Evolutionary conservation across 495 filamentous ascomycete species (phyloP), one percentile per base, ranked within the genome.

Genomic region (Acidiella bohemica): DNA sequence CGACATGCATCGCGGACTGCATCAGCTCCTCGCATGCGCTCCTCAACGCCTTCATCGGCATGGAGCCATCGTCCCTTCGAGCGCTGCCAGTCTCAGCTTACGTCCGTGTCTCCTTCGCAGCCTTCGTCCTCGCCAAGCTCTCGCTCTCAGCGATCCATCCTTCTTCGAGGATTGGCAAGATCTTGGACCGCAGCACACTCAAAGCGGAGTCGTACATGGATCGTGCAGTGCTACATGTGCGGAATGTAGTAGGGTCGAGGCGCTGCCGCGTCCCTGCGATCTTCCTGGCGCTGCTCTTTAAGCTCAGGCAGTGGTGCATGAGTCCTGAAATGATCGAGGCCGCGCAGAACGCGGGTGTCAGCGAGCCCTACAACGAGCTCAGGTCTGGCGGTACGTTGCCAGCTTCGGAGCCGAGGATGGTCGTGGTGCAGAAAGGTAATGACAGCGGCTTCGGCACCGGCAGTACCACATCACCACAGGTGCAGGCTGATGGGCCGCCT

Each of bases 211-310:
- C 19, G 2, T 31, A 34, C 23, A 38, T 51, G 37, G 32, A 46
- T 19, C 36, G 36, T 0, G 35, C 36, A 8, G 40, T 49, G 9
- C 13, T 39, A 25, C 46, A 49, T 10, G 40, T 44, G 10, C 26
- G 28, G 11, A 31, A 31, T 16, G 20, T 42, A 12, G 43, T 46
- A 0, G 42, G 47, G 1, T 3, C 29, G 29, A 4, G 22, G 4
- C 12, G 33, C 5, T 42, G 39, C 17, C 21, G 40, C 3, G 43
- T 51, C 4, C 47, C 47, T 11, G 33, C 36, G 1, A 45, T 51
- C 30, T 51, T 51, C 26, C 38, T 51, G 12, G 47, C 40, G 19
- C 32, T 51, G 30, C 31, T 51, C 6, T 44, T 49, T 23, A 49
- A 49, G 40, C 34, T 49, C 16, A 7, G 46, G n/a, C 39, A 49